Conservation (phyloP, 495 filamentous ascomycete genomes). For the Darksidea phi region DNA sequence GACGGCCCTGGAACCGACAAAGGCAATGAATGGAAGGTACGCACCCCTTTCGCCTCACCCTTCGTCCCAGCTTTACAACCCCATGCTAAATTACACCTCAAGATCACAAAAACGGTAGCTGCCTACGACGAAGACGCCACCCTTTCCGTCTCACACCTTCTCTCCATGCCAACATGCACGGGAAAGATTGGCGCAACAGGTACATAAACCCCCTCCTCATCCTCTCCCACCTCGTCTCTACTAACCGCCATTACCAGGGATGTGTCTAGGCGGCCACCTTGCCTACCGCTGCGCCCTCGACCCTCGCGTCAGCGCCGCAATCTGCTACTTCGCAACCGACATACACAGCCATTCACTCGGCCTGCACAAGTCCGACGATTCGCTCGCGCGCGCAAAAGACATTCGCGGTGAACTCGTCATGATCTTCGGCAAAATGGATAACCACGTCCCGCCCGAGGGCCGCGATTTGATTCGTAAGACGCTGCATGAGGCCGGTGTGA, state of each 20-base stretch:
- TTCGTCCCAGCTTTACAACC: too few relatives aligned
- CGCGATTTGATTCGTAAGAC: conserved; percentile 84
- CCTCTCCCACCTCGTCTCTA: too few relatives aligned
- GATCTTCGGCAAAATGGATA: conserved; percentile 87
- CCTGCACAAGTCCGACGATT: conserved; percentile 65
- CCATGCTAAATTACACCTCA: too few relatives aligned
- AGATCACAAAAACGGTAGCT: conserved; percentile 76
- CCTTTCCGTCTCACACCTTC: conserved; percentile 69
- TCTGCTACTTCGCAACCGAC: conserved; percentile 93
- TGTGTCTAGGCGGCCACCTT: conserved; percentile 94
- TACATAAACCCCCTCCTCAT: too few relatives aligned
- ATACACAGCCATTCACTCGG: conserved; percentile 77
- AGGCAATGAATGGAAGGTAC: conserved; percentile 86
- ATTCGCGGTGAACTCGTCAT: conserved; percentile 56
- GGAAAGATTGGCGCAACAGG: conserved; percentile 83
- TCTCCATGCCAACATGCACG: conserved; percentile 76
- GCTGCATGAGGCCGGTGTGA: conserved; percentile 69
- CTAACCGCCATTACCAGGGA: too few relatives aligned
- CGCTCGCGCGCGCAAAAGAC: conserved; percentile 61
- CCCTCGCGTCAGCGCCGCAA: conserved; percentile 67
- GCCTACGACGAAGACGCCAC: conserved; percentile 87
- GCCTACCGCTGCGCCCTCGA: conserved; percentile 82
- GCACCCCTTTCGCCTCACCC: too few relatives aligned
- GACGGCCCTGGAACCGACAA: conserved; percentile 83
- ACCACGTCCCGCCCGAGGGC: conserved; percentile 81